A percentile compares a stretch with the other conserved stretches of the same genome.
phyloP scores from a whole-genome alignment of 78 protist species.

The Dictyostelium discoideum region DNA sequence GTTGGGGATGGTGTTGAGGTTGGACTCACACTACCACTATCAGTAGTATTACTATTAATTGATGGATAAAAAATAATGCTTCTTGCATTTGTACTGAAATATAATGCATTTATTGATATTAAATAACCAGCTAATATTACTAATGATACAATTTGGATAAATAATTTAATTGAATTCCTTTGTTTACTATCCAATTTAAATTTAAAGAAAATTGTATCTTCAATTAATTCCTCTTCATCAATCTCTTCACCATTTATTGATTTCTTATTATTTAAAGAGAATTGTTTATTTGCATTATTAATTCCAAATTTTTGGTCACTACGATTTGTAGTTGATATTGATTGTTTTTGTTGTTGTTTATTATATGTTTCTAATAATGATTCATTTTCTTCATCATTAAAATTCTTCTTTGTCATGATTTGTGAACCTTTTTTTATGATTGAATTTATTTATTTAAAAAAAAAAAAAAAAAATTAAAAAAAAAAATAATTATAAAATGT shows the following conservation, averaged over 20 bases:
- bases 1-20: not conserved
- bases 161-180: not conserved
- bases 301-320: not conserved
- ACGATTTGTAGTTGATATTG: not conserved
- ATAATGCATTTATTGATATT: not conserved
- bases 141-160: not conserved
- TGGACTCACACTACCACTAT: not conserved
- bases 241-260: not conserved
- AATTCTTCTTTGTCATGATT: not conserved
- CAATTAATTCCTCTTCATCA: not conserved
- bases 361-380: slow-evolving; percentile 5
- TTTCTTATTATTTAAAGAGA: not conserved
- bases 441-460: too few species aligned
- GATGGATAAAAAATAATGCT: slow-evolving; percentile 35
- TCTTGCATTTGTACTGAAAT: slow-evolving; percentile 16
- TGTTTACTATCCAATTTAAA: not conserved
- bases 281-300: slow-evolving; percentile 1
- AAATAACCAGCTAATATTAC: slow-evolving; percentile 40
- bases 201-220: not conserved
- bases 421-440: not conserved
- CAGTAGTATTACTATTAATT: not conserved
- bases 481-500: not conserved
- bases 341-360: not conserved
- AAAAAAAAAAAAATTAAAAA: not conserved
- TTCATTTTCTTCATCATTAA: not conserved